phyloP scores from a whole-genome alignment of 192 early-diverging fungal genomes.

The Hyaloraphidium curvatum region DNA sequence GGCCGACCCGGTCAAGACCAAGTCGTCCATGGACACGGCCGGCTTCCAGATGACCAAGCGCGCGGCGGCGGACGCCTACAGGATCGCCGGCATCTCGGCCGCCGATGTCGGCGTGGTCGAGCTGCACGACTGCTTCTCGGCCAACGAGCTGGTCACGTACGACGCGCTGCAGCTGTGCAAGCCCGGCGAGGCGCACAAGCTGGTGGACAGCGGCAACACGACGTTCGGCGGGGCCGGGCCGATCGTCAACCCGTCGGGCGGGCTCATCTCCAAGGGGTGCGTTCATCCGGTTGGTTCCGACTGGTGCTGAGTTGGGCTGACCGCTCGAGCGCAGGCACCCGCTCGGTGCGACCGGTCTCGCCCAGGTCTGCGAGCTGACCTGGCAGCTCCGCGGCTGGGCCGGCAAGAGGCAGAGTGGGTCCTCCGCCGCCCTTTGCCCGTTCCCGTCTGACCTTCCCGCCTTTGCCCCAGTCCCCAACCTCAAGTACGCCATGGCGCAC shows the following conservation, averaged over 20 bases:
- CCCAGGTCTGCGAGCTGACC: conserved; percentile 39
- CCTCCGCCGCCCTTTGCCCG: not conserved
- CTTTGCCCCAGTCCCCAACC: conserved; percentile 15
- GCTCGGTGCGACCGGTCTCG: conserved; percentile 53
- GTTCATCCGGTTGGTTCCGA: too few relatives aligned
- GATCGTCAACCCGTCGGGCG: conserved; percentile 52
- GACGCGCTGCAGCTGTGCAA: conserved; percentile 46
- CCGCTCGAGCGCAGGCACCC: too few relatives aligned
- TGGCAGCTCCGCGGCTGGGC: conserved; percentile 47
- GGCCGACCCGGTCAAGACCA: conserved; percentile 23
- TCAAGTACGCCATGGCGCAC: conserved; percentile 42
- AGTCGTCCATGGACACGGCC: conserved; percentile 32
- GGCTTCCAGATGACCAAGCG: conserved; percentile 50
- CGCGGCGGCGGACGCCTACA: conserved; percentile 31
- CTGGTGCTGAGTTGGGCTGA: too few relatives aligned
- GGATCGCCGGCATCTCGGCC: conserved; percentile 33
- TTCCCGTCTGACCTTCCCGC: not conserved
- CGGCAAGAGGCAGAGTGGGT: conserved; percentile 48
- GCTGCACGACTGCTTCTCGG: conserved; percentile 55
- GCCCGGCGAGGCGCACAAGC: conserved; percentile 39
- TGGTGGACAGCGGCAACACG: conserved; percentile 31
- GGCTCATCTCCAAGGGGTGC: conserved; percentile 60
- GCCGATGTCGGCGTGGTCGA: conserved; percentile 47
- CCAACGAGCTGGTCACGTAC: conserved; percentile 38
- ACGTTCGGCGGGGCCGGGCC: conserved; percentile 42